Base-by-base conservation (phyloP, 75 land plant species). In the Cryptomeria japonica region DNA sequence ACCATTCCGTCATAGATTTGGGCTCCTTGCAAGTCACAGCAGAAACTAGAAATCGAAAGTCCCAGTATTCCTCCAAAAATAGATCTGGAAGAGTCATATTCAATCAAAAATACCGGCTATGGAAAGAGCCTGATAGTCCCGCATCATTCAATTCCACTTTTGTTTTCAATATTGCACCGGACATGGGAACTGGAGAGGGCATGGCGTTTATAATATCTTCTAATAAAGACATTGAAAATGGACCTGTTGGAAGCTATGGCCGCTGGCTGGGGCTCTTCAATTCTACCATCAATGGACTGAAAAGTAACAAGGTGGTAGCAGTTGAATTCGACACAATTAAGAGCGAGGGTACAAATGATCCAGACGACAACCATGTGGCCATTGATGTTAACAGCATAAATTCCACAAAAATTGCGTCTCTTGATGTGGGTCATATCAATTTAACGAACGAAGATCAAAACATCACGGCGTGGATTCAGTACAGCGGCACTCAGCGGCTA, bases 221-320 rank as follows among this genome's bases (percentile, higher is more conserved):
- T n/a, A 58, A 58, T 13, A 51, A 22, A 58, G 1, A 37, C 1
- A n/a, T 13, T 47, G 16, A 1, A 58, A 73, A 86, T 5, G 61
- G 44, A 11, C 96, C 94, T 6, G 38, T 32, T 0, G 51, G 42
- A 61, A 94, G 95, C 91, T 10, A 68, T 46, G 95, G 95, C 80
- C 84, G 83, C 8, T 95, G 86, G 83, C 90, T 95, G 58, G 96
- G 96, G 78, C 90, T 95, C 84, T 89, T 94, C 46, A 93, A 95
- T 84, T 36, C 91, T 22, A 70, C 92, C 89, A 88, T 68, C 38
- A 93, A 92, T 55, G 92, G 92, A 31, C 85, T 76, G 34, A 3
- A 68, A 18, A 12, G 84, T 85, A 92, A 90, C 85, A 80, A 87
- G 11, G 19, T 93, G 44, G 84, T 94, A 72, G 97, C 85, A 49